Evolutionary conservation across 1,139 yeast genomes (phyloP), one percentile per base, ranked within the genome.

Genomic region (Zhuliangozyma blackwelliae): DNA sequence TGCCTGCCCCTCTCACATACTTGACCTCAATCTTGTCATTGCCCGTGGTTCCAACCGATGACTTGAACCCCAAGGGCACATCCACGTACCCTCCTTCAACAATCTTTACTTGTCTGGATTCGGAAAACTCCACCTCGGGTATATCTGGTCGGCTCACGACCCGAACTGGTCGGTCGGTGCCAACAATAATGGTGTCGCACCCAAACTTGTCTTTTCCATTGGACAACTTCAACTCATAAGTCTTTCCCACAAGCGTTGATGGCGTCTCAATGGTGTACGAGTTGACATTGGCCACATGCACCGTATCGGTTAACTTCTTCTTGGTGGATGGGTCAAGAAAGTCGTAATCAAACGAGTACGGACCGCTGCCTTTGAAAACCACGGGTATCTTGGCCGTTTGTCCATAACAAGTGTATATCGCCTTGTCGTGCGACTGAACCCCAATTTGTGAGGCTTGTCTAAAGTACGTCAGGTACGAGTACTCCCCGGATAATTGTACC

Each of bases 291-390:
- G 63, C 61, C 7, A 73, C 57, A 35, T 61, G 66, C 6, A 77
- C 65, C 5, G 46, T 36, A 1, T 77, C 68, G 11, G 79, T 57
- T 26, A 88, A 63, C 19, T 49, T 45, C 29, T 53, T 52, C 3
- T 54, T 55, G 1, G 61, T 43, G 4, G 41, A 34, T 2, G 40
- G 33, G 47, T 86, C 90, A 27, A 63, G 37, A 25, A 68, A 54
- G 10, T 57, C 55, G 56, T 89, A 89, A 25, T 68, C 70, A 41
- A 92, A 69, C 3, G 72, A 63, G 48, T 83, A 87, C 2, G 97
- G 97, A 1, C 84, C 77, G 45, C 81, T 79, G 9, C 98, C 98
- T 35, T 74, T 75, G 27, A 92, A 72, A 33, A 57, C 54, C 5
- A 89, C 70, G 0, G 82, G 80, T 10, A 86, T 47, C 1, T 50